A percentile compares a stretch with the other conserved stretches of the same genome.
Evolutionary conservation across 73 alveolate genomes (phyloP).

Genomic region (Paramecium pentaurelia): DNA sequence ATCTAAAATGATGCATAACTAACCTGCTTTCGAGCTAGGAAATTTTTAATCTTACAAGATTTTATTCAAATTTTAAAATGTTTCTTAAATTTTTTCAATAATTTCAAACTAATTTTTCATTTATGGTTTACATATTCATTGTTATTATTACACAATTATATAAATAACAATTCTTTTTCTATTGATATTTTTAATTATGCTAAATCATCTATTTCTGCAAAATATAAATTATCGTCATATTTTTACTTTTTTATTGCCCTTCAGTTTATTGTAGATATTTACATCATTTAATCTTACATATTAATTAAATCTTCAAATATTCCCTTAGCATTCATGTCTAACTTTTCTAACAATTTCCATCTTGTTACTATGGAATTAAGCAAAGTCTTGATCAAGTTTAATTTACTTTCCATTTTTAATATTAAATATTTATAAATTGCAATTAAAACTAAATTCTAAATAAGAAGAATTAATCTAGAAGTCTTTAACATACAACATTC

Average conservation of each 20-base stretch:
- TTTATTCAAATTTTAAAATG: neutral
- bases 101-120: neutral
- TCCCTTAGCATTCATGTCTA: neutral
- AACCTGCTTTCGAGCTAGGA: neutral
- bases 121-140: neutral
- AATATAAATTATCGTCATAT: neutral
- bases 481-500: too few relatives aligned
- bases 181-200: neutral
- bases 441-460: neutral
- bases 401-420: neutral
- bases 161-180: neutral
- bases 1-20: neutral
- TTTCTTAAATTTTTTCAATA: neutral
- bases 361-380: neutral
- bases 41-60: neutral
- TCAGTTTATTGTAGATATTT: neutral
- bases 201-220: neutral
- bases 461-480: neutral
- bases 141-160: neutral
- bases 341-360: neutral
- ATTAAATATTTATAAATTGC: neutral
- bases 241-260: neutral
- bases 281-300: neutral
- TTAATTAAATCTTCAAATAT: neutral
- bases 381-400: neutral